phyloP scores from a whole-genome alignment of 2,329 filamentous ascomycete species.

The Metarhizium anisopliae region DNA sequence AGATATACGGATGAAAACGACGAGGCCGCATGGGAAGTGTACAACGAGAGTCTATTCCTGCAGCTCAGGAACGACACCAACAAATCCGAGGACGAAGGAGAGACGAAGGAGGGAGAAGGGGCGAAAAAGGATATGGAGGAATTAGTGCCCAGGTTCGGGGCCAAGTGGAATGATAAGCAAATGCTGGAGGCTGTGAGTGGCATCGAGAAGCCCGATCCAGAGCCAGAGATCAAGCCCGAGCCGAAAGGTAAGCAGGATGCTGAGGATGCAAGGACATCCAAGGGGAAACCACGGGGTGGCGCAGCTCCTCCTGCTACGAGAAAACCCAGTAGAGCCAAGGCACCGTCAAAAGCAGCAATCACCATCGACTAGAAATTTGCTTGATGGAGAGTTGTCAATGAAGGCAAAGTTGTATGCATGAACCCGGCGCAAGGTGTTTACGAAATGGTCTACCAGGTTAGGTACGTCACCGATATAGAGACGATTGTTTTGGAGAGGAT shows the following conservation, averaged over 20 bases:
- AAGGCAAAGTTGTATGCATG: neutral
- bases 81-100: constrained; percentile 3
- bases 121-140: constrained; percentile 21
- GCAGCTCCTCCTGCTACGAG: constrained; percentile 16
- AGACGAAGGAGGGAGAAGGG: constrained; percentile 7
- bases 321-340: constrained; percentile 16
- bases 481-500: neutral
- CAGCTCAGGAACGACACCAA: constrained; percentile 11
- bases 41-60: constrained; percentile 58
- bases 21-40: constrained; percentile 65
- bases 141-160: constrained; percentile 28
- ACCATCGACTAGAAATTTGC: constrained; percentile 4
- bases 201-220: constrained; percentile 25
- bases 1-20: constrained; percentile 76
- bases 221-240: constrained; percentile 17
- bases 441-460: neutral
- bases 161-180: constrained; percentile 34
- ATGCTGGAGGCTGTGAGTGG: constrained; percentile 38
- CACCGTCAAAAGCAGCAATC: constrained; percentile 9
- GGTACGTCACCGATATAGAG: neutral
- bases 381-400: neutral
- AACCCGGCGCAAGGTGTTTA: neutral
- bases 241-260: constrained; percentile 13
- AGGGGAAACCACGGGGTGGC: constrained; percentile 16
- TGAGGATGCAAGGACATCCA: constrained; percentile 20